Percentiles rank a stretch among this genome's conserved stretches.
Evolutionary conservation across 2,329 filamentous ascomycete species (phyloP).

Genomic region (Zymoseptoria ardabiliae): DNA sequence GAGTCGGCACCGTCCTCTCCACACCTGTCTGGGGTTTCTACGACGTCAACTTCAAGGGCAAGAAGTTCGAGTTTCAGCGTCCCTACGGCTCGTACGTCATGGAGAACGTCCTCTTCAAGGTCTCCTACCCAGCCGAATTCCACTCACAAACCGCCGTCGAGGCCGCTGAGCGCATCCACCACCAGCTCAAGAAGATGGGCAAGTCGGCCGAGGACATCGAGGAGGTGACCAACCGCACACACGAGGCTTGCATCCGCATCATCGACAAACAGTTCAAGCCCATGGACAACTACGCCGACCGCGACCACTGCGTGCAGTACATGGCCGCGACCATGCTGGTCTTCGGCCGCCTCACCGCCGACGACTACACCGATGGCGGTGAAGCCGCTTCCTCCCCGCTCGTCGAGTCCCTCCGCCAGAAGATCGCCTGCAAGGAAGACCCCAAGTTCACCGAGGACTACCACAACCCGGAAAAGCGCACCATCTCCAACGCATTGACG

Average conservation of each 20-base stretch:
- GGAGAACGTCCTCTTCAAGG: slow-evolving; percentile 99
- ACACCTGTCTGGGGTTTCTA: slow-evolving; percentile 97
- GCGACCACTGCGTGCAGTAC: slow-evolving; percentile 99
- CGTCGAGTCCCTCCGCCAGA: slow-evolving; percentile 83
- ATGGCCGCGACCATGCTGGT: slow-evolving; percentile 96
- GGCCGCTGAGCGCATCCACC: slow-evolving; percentile 80
- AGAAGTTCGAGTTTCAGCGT: slow-evolving; percentile 92
- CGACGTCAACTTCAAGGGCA: slow-evolving; percentile 93
- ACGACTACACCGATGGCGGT: slow-evolving; percentile 85
- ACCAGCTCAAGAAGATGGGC: slow-evolving; percentile 72
- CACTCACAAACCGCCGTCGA: slow-evolving; percentile 98
- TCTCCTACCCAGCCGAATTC: slow-evolving; percentile 97
- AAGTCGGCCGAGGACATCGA: slow-evolving; percentile 94
- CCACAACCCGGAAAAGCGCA: slow-evolving; percentile 86
- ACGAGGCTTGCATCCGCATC: slow-evolving; percentile 97
- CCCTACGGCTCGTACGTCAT: slow-evolving; percentile 98
- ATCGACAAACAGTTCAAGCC: slow-evolving; percentile 99
- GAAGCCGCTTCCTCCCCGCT: slow-evolving; percentile 87
- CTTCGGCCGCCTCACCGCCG: slow-evolving; percentile 87
- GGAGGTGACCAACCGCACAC: slow-evolving; percentile 84
- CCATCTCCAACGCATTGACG: slow-evolving; percentile 93
- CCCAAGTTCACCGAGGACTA: slow-evolving; percentile 84
- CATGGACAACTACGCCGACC: slow-evolving; percentile 99
- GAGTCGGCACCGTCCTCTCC: slow-evolving; percentile 85
- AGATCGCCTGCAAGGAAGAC: slow-evolving; percentile 95